Percentiles rank a stretch among this genome's conserved stretches.
phyloP scores from a whole-genome alignment of 441 rosid genomes.

The Erysimum cheiri region DNA sequence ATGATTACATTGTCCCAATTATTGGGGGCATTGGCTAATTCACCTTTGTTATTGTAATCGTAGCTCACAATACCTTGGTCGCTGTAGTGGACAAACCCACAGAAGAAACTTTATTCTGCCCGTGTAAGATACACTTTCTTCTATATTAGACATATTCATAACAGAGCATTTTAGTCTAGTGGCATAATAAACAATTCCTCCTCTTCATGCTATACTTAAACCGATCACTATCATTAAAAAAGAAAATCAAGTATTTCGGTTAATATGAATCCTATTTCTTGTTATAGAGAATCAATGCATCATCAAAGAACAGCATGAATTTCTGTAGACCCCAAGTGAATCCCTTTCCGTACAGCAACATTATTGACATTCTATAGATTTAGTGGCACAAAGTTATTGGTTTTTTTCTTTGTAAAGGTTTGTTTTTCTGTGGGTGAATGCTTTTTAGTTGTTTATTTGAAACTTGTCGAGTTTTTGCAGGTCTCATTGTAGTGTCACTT shows the following conservation, averaged over 20 bases:
- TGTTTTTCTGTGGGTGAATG: conserved; percentile 35
- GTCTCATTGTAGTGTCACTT: conserved; percentile 49
- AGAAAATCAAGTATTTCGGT: not conserved
- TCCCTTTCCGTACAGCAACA: conserved; percentile 48
- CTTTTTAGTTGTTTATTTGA: conserved; percentile 43
- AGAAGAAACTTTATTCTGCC: not conserved
- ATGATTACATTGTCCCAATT: conserved; percentile 56
- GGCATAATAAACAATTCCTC: not conserved
- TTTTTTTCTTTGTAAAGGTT: conserved; percentile 29
- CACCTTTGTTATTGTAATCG: conserved; percentile 40
- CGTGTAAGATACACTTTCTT: conserved; percentile 20
- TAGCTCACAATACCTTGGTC: conserved; percentile 34
- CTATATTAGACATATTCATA: conserved; percentile 21
- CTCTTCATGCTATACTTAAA: conserved; percentile 17
- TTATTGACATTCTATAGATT: conserved; percentile 40
- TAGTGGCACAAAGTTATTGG: conserved; percentile 42
- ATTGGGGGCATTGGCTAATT: conserved; percentile 52
- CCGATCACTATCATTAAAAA: conserved; percentile 11
- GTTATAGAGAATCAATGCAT: conserved; percentile 42
- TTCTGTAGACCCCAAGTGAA: conserved; percentile 47
- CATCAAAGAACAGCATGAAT: conserved; percentile 38
- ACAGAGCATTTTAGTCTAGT: conserved; percentile 23
- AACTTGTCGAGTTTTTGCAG: conserved; percentile 47
- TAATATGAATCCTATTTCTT: conserved; percentile 36
- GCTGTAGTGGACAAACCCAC: conserved; percentile 26